phyloP scores from a whole-genome alignment of 1,139 yeast genomes.

The Yamadazyma membranifaciens region DNA sequence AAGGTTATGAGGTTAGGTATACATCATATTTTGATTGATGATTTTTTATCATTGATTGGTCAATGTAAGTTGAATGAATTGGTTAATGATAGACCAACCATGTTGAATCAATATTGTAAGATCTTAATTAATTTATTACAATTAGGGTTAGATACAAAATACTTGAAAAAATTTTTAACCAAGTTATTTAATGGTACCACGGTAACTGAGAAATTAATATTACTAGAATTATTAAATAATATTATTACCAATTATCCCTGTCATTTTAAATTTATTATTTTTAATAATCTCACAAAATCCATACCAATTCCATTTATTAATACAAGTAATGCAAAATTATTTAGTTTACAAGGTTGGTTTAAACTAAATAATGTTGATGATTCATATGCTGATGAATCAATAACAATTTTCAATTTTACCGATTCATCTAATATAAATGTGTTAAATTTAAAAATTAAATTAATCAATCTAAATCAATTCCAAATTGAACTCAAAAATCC shows the following conservation, averaged over 20 bases:
- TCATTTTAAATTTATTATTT: slow-evolving; percentile 32
- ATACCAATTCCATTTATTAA: slow-evolving; percentile 26
- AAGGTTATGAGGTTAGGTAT: slow-evolving; percentile 20
- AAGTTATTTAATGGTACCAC: slow-evolving; percentile 16
- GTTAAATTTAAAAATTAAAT: slow-evolving; percentile 26
- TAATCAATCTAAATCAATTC: slow-evolving; percentile 32
- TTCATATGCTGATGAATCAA: slow-evolving; percentile 11
- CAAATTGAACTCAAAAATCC: slow-evolving; percentile 29
- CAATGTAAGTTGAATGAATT: slow-evolving; percentile 1
- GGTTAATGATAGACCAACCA: slow-evolving; percentile 12
- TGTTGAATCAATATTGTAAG: slow-evolving; percentile 21
- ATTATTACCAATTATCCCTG: slow-evolving; percentile 23
- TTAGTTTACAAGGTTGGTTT: slow-evolving; percentile 40
- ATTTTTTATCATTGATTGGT: slow-evolving; percentile 13
- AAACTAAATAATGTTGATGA: slow-evolving; percentile 20
- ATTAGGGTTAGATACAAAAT: slow-evolving; percentile 32
- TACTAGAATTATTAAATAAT: slow-evolving; percentile 27
- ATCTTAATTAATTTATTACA: slow-evolving; percentile 30
- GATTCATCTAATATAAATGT: slow-evolving; percentile 22
- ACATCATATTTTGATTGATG: slow-evolving; percentile 22
- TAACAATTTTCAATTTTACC: slow-evolving; percentile 28
- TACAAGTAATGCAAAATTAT: slow-evolving; percentile 12
- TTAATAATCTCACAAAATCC: slow-evolving; percentile 20
- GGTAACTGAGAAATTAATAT: slow-evolving; percentile 16
- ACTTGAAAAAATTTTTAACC: slow-evolving; percentile 20